Evolutionary conservation across 139 green algal genomes (phyloP).

Genomic region (Tetradesmus lagerheimii): DNA sequence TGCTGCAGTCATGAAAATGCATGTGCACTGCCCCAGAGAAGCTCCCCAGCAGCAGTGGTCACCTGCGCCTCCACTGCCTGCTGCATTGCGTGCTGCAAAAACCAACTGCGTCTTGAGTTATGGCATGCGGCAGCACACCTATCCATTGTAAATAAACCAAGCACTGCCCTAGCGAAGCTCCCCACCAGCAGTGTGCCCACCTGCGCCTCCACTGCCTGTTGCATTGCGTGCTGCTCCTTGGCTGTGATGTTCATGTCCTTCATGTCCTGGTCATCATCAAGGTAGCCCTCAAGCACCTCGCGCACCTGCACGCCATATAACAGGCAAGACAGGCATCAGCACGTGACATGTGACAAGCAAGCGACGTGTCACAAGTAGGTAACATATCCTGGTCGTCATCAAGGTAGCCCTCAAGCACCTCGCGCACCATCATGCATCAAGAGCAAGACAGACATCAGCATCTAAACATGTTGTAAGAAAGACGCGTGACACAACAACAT

Average conservation of each 20-base stretch:
- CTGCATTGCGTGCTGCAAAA: too few species aligned
- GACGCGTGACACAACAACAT: too few species aligned
- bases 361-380: not conserved
- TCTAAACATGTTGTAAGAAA: too few species aligned
- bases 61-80: too few species aligned
- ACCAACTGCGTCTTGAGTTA: too few species aligned
- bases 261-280: constrained; percentile 80
- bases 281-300: constrained; percentile 76
- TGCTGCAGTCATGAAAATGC: too few species aligned
- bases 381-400: constrained; percentile 42
- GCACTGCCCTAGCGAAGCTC: too few species aligned
- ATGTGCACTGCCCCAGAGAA: too few species aligned
- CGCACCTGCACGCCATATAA: constrained; percentile 42
- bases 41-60: too few species aligned
- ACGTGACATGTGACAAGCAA: not conserved
- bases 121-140: too few species aligned
- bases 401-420: constrained; percentile 76
- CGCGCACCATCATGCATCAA: constrained; percentile 48
- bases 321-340: not conserved
- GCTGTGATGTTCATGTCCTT: constrained; percentile 64
- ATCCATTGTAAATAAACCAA: too few species aligned
- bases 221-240: constrained; percentile 56
- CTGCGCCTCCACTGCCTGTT: constrained; percentile 37
- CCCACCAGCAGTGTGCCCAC: not conserved
- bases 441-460: too few species aligned